Base-by-base conservation (phyloP, 2,329 filamentous ascomycete species). In the Aspergillus uvarum region DNA sequence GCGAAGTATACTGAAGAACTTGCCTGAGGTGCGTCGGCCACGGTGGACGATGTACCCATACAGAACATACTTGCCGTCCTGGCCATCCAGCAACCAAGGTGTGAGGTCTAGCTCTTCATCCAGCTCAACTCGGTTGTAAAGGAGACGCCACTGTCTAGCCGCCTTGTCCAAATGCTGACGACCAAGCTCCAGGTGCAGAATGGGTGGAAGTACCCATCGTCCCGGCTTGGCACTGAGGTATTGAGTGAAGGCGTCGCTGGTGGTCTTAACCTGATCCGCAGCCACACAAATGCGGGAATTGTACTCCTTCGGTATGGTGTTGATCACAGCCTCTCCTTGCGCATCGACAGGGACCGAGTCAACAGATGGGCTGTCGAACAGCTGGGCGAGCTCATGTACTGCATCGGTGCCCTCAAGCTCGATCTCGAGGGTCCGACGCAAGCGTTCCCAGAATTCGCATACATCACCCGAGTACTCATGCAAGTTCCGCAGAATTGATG, bases 21-120 rank as follows among this genome's bases (percentile, higher is more conserved):
- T 79, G 51, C 81, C 81, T 5, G 84, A 87, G 21, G 82, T 82
- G 16, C 87, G 80, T 48, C 80, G 80, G 26, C 84, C 85, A 61
- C 81, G 82, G 67, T 88, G 86, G 2, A 85, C 83, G 32, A 87
- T 75, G 63, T 87, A 83, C 3, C 84, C 84, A 63, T 85, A 87
- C 0, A 88, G 77, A 1, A 80, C 81, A 67, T 87, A 88, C 11
- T 76, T 69, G 12, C 74, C 75, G 8, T 69, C 76, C 26, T 76
- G 67, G 2, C 64, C 69, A 32, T 76, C 70, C 19, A 70, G 60
- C 2, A 74, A 69, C 59, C 69, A 74, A 4, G 70, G 66, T 1
- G 71, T 68, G n/a, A 87, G 71, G 48, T 77, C 77, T 26, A 87
- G 69, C 11, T 79, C 72, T 56, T 88, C 84, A 55, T 86, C 78